Percentiles rank a stretch among this genome's conserved stretches.
Evolutionary conservation across 768 basidiomycete species (phyloP).

Genomic region (Naganishia vishniacii): DNA sequence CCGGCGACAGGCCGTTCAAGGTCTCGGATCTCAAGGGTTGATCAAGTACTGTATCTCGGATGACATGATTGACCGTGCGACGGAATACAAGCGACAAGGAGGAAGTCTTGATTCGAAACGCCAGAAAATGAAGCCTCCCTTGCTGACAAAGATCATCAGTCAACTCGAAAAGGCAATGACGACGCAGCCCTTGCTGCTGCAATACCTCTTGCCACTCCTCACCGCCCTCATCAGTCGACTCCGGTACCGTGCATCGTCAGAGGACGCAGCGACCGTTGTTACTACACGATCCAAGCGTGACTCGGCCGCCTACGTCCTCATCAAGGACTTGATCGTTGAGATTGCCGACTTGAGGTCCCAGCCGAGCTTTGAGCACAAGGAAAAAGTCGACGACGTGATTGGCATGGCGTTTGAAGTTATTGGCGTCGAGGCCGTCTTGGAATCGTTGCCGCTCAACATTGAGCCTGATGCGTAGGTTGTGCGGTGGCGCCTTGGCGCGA

Average conservation of each 20-base stretch:
- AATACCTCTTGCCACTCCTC: slow-evolving; percentile 69
- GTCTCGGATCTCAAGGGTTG: slow-evolving; percentile 45
- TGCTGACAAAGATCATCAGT: slow-evolving; percentile 60
- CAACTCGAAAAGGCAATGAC: slow-evolving; percentile 66
- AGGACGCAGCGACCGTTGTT: too few species aligned
- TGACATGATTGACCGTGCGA: slow-evolving; percentile 54
- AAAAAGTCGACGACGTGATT: slow-evolving; percentile 72
- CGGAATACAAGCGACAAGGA: slow-evolving; percentile 39
- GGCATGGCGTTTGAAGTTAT: slow-evolving; percentile 75
- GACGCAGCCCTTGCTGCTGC: slow-evolving; percentile 66
- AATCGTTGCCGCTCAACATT: slow-evolving; percentile 74
- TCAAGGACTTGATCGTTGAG: slow-evolving; percentile 64
- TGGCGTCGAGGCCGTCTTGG: slow-evolving; percentile 74
- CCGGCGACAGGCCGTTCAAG: slow-evolving; percentile 41
- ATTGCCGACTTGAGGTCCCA: slow-evolving; percentile 69
- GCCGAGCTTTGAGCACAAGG: slow-evolving; percentile 84
- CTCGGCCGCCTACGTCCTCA: slow-evolving; percentile 64
- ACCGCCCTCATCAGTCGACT: slow-evolving; percentile 65
- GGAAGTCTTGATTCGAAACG: slow-evolving; percentile 55
- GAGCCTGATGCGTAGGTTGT: slow-evolving; percentile 67
- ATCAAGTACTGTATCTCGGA: slow-evolving; percentile 68
- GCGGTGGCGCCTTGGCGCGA: too few species aligned
- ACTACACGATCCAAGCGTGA: slow-evolving; percentile 43
- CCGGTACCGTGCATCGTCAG: slow-evolving; percentile 40
- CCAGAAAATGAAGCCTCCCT: slow-evolving; percentile 53